Conservation (phyloP, 108 stramenopile species). For the Schizochytrium sp. region DNA sequence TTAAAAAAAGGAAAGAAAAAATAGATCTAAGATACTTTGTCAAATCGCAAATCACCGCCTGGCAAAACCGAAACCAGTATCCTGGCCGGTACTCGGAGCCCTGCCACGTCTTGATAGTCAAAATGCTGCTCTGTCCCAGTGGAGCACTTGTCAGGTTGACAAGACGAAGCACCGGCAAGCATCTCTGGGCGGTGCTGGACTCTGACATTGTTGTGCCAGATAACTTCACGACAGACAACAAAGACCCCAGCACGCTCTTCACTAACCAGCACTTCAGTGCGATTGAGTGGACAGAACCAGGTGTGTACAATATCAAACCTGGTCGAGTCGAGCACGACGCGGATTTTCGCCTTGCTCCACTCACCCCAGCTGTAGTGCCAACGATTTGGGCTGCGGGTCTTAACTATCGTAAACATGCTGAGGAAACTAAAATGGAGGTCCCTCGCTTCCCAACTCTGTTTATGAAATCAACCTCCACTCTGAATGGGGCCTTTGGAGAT, state of each 20-base stretch:
- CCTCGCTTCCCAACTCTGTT: slow-evolving; percentile 66
- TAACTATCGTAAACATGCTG: slow-evolving; percentile 68
- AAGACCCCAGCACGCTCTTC: neutral
- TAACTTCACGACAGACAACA: neutral
- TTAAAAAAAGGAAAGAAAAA: too few species aligned
- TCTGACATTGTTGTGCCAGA: neutral
- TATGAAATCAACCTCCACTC: slow-evolving; percentile 61
- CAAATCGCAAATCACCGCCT: too few species aligned
- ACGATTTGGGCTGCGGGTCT: slow-evolving; percentile 59
- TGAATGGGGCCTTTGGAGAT: slow-evolving; percentile 61
- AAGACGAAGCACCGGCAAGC: neutral
- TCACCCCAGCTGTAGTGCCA: neutral
- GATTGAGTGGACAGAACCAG: neutral
- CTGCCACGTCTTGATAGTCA: neutral
- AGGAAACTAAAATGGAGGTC: slow-evolving; percentile 58
- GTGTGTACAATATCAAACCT: neutral
- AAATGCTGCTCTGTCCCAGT: neutral
- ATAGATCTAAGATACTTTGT: too few species aligned
- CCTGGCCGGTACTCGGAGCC: too few species aligned
- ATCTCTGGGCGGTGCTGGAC: neutral
- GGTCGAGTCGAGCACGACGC: neutral
- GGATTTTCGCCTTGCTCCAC: neutral
- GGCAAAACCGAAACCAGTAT: too few species aligned
- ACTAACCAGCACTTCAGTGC: neutral
- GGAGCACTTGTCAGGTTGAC: neutral